These are phyloP conservation scores for Gastrolobium bilobum DNA, from an alignment of 306 rosid genomes.

Conservation along the genomic window DNA sequence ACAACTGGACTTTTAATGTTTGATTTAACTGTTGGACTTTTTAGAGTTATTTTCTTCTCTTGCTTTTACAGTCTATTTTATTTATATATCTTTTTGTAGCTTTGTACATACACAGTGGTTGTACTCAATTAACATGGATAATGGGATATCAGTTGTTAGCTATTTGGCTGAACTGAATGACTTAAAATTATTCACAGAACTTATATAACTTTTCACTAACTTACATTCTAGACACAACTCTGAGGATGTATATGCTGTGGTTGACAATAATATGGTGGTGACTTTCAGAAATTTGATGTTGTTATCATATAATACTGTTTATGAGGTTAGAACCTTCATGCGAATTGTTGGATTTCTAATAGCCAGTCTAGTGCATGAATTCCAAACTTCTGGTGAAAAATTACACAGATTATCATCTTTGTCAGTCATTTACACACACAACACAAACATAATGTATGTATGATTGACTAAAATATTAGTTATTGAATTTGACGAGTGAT, in stretches of 20 bases:
- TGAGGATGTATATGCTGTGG: conserved; percentile 17
- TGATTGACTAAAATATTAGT: conserved; percentile 16
- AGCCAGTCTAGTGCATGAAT: conserved; percentile 13
- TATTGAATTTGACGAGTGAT: conserved; percentile 7
- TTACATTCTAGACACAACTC: conserved; percentile 3
- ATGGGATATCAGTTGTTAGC: conserved; percentile 24
- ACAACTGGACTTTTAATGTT: conserved; percentile 28
- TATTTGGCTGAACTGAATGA: conserved; percentile 30
- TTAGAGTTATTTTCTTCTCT: conserved; percentile 5
- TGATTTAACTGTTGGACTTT: background rate
- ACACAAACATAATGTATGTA: conserved; percentile 1
- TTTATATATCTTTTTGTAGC: conserved; percentile 20
- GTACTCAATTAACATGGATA: conserved; percentile 30
- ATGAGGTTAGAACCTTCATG: background rate
- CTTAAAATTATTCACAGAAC: conserved; percentile 12
- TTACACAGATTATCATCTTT: background rate
- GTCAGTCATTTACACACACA: conserved; percentile 1
- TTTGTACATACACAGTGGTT: background rate
- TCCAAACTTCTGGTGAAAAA: conserved; percentile 35
- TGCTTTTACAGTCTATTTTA: conserved; percentile 4
- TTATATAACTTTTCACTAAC: background rate
- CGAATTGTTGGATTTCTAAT: conserved; percentile 40
- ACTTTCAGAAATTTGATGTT: conserved; percentile 15
- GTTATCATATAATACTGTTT: conserved; percentile 12
- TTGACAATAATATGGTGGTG: conserved; percentile 30